Percentiles rank a stretch among this genome's conserved stretches.
phyloP scores from a whole-genome alignment of 139 green algal species.

The Gonium pectorale region DNA sequence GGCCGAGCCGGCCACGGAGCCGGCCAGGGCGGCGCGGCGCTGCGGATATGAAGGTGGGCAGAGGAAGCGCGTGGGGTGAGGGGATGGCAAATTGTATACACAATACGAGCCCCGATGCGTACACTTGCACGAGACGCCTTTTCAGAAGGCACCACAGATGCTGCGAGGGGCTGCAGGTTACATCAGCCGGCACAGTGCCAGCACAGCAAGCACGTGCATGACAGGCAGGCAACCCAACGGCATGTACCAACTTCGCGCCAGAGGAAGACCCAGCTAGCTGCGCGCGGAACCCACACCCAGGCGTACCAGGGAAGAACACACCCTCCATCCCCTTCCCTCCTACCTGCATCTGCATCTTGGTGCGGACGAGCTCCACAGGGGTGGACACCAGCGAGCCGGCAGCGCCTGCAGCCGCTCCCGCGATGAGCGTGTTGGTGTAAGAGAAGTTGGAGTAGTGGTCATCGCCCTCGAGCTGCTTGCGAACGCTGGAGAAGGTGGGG shows the following conservation, averaged over 20 bases:
- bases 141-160: no score
- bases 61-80: neutral
- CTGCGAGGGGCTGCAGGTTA: no score
- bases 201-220: no score
- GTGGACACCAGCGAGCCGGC: conserved; percentile 48
- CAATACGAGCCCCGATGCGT: neutral
- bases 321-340: no score
- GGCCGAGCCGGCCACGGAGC: neutral
- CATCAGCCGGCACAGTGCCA: no score
- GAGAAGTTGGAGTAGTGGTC: conserved; percentile 32
- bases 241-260: no score
- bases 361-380: conserved; percentile 56
- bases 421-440: conserved; percentile 42
- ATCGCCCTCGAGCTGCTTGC: conserved; percentile 39
- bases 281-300: no score
- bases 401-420: conserved; percentile 51
- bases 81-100: no score
- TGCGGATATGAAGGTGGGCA: neutral
- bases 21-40: conserved; percentile 22
- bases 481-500: conserved; percentile 49
- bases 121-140: no score
- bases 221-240: no score
- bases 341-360: conserved; percentile 63
- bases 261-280: no score
- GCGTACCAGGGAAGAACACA: no score